phyloP scores from a whole-genome alignment of 768 basidiomycete species.

The Clavulina sp. region DNA sequence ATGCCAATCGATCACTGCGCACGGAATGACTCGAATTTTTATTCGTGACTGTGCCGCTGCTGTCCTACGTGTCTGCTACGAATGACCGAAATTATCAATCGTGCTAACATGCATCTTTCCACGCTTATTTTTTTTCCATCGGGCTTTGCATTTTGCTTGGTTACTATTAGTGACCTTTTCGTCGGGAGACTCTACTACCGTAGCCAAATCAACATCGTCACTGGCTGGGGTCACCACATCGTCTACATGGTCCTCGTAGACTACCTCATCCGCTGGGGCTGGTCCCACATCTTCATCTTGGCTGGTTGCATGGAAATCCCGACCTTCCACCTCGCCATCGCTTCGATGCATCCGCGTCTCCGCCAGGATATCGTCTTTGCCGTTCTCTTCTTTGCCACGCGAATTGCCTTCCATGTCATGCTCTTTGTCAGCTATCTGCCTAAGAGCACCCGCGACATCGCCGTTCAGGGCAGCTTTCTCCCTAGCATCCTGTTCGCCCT shows the following conservation, averaged over 20 bases:
- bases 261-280: conserved; percentile 20
- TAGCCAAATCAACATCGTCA: conserved; percentile 29
- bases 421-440: conserved; percentile 21
- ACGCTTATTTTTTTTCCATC: neutral
- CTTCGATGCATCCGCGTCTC: conserved; percentile 26
- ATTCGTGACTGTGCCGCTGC: no score
- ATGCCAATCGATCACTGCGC: no score
- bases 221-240: conserved; percentile 38
- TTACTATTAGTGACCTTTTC: conserved; percentile 25
- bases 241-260: conserved; percentile 28
- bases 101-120: no score
- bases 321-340: conserved; percentile 34
- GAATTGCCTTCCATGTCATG: conserved; percentile 30
- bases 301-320: conserved; percentile 37
- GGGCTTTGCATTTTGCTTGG: neutral
- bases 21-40: no score
- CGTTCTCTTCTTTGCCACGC: conserved; percentile 31
- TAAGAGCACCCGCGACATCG: conserved; percentile 16
- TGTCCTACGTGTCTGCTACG: no score
- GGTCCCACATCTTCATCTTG: conserved; percentile 29
- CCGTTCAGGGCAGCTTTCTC: conserved; percentile 21
- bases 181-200: conserved; percentile 31
- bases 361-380: conserved; percentile 36
- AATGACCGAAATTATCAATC: no score
- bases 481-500: conserved; percentile 25